phyloP scores from a whole-genome alignment of 2,329 filamentous ascomycete species.

The Grosmannia penicillata region DNA sequence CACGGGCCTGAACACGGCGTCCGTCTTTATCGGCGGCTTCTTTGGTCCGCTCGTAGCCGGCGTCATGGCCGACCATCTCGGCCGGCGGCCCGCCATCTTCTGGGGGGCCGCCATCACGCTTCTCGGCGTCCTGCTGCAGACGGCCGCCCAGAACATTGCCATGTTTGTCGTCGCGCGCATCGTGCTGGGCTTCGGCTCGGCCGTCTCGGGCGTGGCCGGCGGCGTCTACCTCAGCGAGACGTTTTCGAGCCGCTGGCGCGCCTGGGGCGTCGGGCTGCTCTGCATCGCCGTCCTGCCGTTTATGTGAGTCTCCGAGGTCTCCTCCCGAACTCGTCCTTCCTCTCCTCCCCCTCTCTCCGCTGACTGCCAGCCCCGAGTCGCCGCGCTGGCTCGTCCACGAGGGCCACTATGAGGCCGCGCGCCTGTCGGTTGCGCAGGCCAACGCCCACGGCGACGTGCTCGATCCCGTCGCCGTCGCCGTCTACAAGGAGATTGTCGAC shows the following conservation, averaged over 20 bases:
- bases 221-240: constrained; percentile 6
- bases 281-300: constrained; percentile 8
- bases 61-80: not conserved
- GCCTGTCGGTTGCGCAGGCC: constrained; percentile 24
- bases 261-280: constrained; percentile 21
- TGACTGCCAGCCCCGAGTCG: constrained; percentile 25
- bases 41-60: too few species aligned
- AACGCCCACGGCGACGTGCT: constrained; percentile 26
- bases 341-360: too few species aligned
- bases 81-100: constrained; percentile 12
- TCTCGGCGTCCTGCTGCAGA: constrained; percentile 11
- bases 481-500: constrained; percentile 31
- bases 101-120: constrained; percentile 6
- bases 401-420: constrained; percentile 25
- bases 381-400: constrained; percentile 30
- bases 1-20: constrained; percentile 3
- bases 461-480: constrained; percentile 21
- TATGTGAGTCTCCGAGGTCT: too few species aligned
- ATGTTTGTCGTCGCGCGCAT: constrained; percentile 15
- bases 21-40: constrained; percentile 10
- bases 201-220: constrained; percentile 13
- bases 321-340: too few species aligned
- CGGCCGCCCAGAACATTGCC: constrained; percentile 12
- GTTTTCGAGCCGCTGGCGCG: constrained; percentile 1
- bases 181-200: constrained; percentile 22